These are phyloP conservation scores for Saccharomyces pastorianus DNA, from an alignment of 1,139 yeast genomes.

Conservation along the genomic window DNA sequence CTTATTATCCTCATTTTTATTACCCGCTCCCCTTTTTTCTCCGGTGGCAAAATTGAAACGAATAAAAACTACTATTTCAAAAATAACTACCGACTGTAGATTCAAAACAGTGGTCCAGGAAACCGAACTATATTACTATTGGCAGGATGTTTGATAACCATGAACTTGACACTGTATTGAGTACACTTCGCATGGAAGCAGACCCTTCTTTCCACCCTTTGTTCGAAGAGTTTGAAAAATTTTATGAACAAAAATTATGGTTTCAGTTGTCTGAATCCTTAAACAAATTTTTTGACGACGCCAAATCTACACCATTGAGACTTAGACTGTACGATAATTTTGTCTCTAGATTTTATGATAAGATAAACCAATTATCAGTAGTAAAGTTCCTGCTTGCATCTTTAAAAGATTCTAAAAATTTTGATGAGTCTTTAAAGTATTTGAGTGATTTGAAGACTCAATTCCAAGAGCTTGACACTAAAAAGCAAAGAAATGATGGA, in stretches of 20 bases:
- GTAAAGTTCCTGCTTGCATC: conserved; percentile 67
- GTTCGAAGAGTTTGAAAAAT: conserved; percentile 73
- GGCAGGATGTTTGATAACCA: conserved; percentile 6
- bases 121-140: neutral
- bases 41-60: neutral
- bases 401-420: conserved; percentile 39
- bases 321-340: conserved; percentile 65
- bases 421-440: conserved; percentile 48
- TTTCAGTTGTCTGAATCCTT: conserved; percentile 70
- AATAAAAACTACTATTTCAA: neutral
- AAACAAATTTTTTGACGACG: conserved; percentile 50
- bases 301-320: conserved; percentile 47
- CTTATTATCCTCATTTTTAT: neutral
- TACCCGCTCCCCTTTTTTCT: neutral
- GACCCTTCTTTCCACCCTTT: conserved; percentile 56
- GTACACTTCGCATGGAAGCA: conserved; percentile 56
- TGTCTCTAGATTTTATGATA: conserved; percentile 55
- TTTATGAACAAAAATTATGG: conserved; percentile 76
- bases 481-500: conserved; percentile 32
- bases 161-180: conserved; percentile 46
- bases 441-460: conserved; percentile 43
- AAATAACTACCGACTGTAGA: neutral
- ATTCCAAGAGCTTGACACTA: conserved; percentile 35
- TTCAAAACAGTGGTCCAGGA: neutral
- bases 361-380: conserved; percentile 69